A percentile compares a stretch with the other conserved stretches of the same genome.
Evolutionary conservation across 257 asterid species (phyloP).

Genomic region (Solanum appendiculatum): DNA sequence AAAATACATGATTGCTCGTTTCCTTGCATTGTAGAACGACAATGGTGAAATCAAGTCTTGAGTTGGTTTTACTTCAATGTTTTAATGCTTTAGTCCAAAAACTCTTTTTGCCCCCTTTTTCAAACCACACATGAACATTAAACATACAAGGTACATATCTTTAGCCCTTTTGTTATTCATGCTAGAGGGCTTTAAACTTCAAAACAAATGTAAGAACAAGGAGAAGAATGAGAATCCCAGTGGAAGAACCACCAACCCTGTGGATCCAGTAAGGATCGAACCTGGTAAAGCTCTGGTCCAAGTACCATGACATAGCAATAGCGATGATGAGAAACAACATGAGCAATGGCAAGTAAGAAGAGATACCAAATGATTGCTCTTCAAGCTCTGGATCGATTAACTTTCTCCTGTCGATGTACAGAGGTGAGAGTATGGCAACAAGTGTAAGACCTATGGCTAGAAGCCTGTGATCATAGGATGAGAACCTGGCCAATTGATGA

Average conservation of each 20-base stretch:
- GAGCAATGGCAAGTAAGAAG: slow-evolving; percentile 24
- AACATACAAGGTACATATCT: neutral
- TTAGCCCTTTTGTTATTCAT: neutral
- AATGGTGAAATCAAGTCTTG: neutral
- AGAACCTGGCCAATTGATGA: neutral
- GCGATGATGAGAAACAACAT: slow-evolving; percentile 22
- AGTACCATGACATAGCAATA: slow-evolving; percentile 17
- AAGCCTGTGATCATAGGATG: slow-evolving; percentile 26
- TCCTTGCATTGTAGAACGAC: neutral
- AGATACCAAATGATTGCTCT: slow-evolving; percentile 9
- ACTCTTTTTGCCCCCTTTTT: neutral
- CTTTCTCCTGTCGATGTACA: slow-evolving; percentile 22
- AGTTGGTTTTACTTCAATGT: neutral
- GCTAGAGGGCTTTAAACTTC: slow-evolving; percentile 17
- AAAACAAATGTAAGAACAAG: slow-evolving; percentile 28
- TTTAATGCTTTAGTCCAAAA: neutral
- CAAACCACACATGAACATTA: neutral
- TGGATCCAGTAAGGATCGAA: slow-evolving; percentile 40
- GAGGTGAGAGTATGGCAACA: slow-evolving; percentile 32
- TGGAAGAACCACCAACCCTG: slow-evolving; percentile 39
- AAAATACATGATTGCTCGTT: neutral
- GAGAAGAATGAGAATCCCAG: slow-evolving; percentile 31
- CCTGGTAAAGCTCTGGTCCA: slow-evolving; percentile 18
- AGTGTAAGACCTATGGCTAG: slow-evolving; percentile 26
- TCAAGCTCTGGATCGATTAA: slow-evolving; percentile 18